Evolutionary conservation across 23 red algal genomes (phyloP).

Genomic region (Porphyridium purpureum): DNA sequence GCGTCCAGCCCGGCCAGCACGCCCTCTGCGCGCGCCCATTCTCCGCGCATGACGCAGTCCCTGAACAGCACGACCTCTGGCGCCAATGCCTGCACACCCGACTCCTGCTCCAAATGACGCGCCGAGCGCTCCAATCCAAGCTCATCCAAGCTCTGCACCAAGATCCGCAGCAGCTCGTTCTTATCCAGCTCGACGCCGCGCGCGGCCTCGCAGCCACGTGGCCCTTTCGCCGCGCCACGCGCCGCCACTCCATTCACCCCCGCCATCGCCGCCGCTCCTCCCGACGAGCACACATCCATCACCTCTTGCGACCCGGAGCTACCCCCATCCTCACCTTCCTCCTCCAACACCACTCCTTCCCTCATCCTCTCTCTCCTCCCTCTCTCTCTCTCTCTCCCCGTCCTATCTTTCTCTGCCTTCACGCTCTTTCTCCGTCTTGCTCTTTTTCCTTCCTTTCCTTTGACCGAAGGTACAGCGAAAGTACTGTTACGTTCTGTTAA

Average conservation of each 20-base stretch:
- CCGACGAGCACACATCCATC: too few species aligned
- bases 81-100: conserved; percentile 27
- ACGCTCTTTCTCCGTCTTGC: too few species aligned
- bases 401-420: too few species aligned
- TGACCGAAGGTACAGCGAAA: too few species aligned
- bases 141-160: conserved; percentile 44
- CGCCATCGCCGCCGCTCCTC: neutral
- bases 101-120: conserved; percentile 35
- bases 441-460: too few species aligned
- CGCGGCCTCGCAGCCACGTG: neutral
- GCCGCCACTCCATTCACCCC: neutral
- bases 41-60: conserved; percentile 26
- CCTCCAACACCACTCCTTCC: too few species aligned
- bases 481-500: too few species aligned
- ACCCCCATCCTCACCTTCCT: too few species aligned
- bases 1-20: conserved; percentile 8
- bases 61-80: conserved; percentile 25
- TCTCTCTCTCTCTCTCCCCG: too few species aligned
- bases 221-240: neutral
- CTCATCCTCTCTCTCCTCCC: too few species aligned
- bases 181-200: conserved; percentile 21
- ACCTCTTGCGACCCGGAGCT: too few species aligned
- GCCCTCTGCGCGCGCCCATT: conserved; percentile 30
- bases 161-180: conserved; percentile 42
- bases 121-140: conserved; percentile 38